Conservation (phyloP, 2,329 filamentous ascomycete species). For the Fusarium brachygibbosum region DNA sequence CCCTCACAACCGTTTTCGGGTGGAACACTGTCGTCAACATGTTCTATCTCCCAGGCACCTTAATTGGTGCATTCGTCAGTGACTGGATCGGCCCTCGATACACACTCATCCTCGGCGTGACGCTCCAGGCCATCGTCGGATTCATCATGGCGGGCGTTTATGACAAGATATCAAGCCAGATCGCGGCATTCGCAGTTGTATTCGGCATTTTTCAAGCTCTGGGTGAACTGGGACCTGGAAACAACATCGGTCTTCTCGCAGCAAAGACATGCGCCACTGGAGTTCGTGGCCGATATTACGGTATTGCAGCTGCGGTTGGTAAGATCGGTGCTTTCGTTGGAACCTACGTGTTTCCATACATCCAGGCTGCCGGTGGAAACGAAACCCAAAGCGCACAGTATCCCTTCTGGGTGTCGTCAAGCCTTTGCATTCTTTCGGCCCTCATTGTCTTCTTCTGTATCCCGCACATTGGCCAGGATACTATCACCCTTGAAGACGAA, state of each 20-base stretch:
- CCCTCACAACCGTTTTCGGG: slow-evolving; percentile 83
- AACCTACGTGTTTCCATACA: slow-evolving; percentile 83
- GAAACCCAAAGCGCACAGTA: slow-evolving; percentile 77
- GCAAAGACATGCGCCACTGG: slow-evolving; percentile 90
- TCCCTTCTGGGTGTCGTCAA: slow-evolving; percentile 88
- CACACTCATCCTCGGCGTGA: slow-evolving; percentile 78
- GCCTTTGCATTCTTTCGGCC: slow-evolving; percentile 82
- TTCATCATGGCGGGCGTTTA: slow-evolving; percentile 92
- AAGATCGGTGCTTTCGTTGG: slow-evolving; percentile 89
- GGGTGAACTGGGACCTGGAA: slow-evolving; percentile 79
- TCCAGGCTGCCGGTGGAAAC: slow-evolving; percentile 70
- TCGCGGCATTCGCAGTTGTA: slow-evolving; percentile 56
- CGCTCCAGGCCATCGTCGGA: slow-evolving; percentile 80
- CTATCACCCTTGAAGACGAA: slow-evolving; percentile 81
- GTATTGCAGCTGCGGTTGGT: slow-evolving; percentile 78
- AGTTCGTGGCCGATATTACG: slow-evolving; percentile 81
- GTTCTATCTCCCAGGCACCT: slow-evolving; percentile 88
- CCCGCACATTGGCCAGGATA: slow-evolving; percentile 86
- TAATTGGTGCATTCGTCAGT: slow-evolving; percentile 80
- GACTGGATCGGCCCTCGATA: slow-evolving; percentile 85
- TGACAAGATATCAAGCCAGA: slow-evolving; percentile 70
- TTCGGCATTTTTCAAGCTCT: slow-evolving; percentile 57
- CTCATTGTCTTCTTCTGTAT: slow-evolving; percentile 70
- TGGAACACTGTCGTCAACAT: slow-evolving; percentile 91
- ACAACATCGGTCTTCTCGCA: slow-evolving; percentile 90